A percentile compares a stretch with the other conserved stretches of the same genome.
Evolutionary conservation across 2,329 filamentous ascomycete species (phyloP).

Genomic region (Basipetospora chlamydospora): DNA sequence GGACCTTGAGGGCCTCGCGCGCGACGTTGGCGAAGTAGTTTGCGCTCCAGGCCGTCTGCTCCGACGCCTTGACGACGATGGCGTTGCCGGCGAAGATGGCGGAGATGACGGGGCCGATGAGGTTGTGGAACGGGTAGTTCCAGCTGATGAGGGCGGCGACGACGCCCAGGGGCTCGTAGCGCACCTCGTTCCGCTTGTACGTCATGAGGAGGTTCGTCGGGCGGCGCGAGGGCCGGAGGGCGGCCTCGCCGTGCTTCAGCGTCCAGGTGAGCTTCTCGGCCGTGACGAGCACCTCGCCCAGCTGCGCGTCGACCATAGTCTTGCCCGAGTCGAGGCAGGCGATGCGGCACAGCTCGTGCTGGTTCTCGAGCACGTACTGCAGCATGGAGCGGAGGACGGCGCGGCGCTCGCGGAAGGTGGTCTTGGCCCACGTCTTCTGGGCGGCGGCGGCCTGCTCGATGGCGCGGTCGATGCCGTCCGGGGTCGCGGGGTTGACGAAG

Average conservation of each 20-base stretch:
- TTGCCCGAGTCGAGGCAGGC: slow-evolving; percentile 92
- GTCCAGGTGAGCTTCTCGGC: slow-evolving; percentile 93
- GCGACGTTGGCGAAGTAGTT: slow-evolving; percentile 69
- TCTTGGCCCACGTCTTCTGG: slow-evolving; percentile 63
- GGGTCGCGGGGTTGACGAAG: slow-evolving; percentile 60
- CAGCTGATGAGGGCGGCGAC: slow-evolving; percentile 87
- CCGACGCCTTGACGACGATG: slow-evolving; percentile 84
- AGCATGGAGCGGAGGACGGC: slow-evolving; percentile 70
- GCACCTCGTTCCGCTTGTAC: slow-evolving; percentile 85
- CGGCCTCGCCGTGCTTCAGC: slow-evolving; percentile 74
- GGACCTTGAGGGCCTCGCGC: slow-evolving; percentile 62
- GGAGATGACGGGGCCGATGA: slow-evolving; percentile 81
- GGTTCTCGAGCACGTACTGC: slow-evolving; percentile 73
- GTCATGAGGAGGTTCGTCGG: slow-evolving; percentile 88
- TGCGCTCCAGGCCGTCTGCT: slow-evolving; percentile 90
- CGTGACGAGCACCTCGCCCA: slow-evolving; percentile 91
- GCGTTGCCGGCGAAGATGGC: slow-evolving; percentile 84
- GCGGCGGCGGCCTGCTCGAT: slow-evolving; percentile 60
- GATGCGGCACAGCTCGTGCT: slow-evolving; percentile 70
- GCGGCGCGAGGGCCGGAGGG: slow-evolving; percentile 54
- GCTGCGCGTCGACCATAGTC: slow-evolving; percentile 83
- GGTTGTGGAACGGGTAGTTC: slow-evolving; percentile 96
- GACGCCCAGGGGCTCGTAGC: slow-evolving; percentile 85
- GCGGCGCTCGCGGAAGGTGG: slow-evolving; percentile 62
- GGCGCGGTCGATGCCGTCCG: slow-evolving; percentile 63